Evolutionary conservation across 139 green algal genomes (phyloP), one percentile per base, ranked within the genome.

Genomic region (Asterochloris erici): DNA sequence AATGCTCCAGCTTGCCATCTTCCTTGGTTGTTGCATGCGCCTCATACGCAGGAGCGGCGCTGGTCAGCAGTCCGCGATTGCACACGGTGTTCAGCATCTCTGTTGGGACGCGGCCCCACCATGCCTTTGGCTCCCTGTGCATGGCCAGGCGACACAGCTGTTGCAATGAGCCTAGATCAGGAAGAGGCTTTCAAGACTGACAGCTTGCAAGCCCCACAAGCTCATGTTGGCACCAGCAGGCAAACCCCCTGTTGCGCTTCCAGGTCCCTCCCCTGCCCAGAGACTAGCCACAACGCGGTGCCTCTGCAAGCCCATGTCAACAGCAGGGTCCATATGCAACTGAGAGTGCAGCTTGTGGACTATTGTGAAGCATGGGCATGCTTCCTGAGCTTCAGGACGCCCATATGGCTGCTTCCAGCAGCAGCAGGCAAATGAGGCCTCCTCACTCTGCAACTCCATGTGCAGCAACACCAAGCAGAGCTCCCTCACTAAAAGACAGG

Each of bases 61-160:
- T 64, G 23, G 68, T n/a, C 24, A 60, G 68, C 9, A 80, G 60
- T n/a, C 76, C 76, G 21, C 60, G 76, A 15, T 24, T 80, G n/a
- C 76, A 80, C 76, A 80, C 24, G 26, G 54, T n/a, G 23, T 61
- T n/a, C 60, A 80, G 60, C 60, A 80, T 28, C 2, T n/a, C 38
- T 62, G 24, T 60, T 15, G 76, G 76, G 0, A 70, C 76, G 10
- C 17, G 23, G 38, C 76, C 76, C 54, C 60, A 80, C 76, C 76
- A 80, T 60, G 76, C 76, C 24, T 80, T 80, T 9, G 76, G 76
- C 24, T 80, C 60, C 76, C 76, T 80, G 38, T 23, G 26, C 29
- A 24, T 38, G n/a, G 23, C 10, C 54, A 21, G 4, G 23, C 16
- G 10, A n/a, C 70, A 24, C 0, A 15, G 14, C 11, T 15, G 70